Conservation (phyloP, 495 filamentous ascomycete species). For the Tuber brumale region DNA sequence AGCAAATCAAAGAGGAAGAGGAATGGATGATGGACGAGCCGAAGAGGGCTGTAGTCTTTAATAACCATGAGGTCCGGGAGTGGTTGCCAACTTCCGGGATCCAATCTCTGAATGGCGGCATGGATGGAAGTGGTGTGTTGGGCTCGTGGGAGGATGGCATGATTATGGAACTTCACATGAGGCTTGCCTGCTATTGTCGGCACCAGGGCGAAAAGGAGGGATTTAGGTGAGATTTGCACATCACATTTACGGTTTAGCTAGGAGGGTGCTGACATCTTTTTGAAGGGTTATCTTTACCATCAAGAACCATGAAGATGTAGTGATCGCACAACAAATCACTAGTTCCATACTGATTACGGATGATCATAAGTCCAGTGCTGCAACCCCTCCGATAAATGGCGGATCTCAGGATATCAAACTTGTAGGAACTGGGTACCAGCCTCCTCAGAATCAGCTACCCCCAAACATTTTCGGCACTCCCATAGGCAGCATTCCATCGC, state of each 20-base stretch:
- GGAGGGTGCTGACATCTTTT: conserved; percentile 17
- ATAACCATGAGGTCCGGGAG: conserved; percentile 82
- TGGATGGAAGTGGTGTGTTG: conserved; percentile 32
- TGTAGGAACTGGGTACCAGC: conserved; percentile 27
- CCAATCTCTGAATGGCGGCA: conserved; percentile 15
- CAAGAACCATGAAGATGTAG: conserved; percentile 64
- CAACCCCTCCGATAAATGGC: conserved; percentile 25
- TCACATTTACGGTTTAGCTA: not conserved
- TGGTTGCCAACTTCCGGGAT: conserved; percentile 52
- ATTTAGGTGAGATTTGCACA: conserved; percentile 55
- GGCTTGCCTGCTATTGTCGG: conserved; percentile 95
- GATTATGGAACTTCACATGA: conserved; percentile 78
- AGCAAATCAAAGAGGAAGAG: conserved; percentile 78
- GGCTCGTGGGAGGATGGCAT: conserved; percentile 49
- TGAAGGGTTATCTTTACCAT: conserved; percentile 79
- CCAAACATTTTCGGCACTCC: conserved; percentile 20
- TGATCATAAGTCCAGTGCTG: conserved; percentile 77
- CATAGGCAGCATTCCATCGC: not conserved
- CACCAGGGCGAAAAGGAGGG: conserved; percentile 88
- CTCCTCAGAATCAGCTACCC: conserved; percentile 7
- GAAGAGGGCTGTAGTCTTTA: conserved; percentile 84
- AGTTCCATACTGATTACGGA: conserved; percentile 90
- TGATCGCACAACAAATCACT: conserved; percentile 79
- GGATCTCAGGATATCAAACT: conserved; percentile 38
- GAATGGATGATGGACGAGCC: conserved; percentile 70